A percentile compares a stretch with the other conserved stretches of the same genome.
These are phyloP conservation scores for Colletotrichum tabaci DNA, from an alignment of 2,329 filamentous ascomycete species.

Conservation along the genomic window DNA sequence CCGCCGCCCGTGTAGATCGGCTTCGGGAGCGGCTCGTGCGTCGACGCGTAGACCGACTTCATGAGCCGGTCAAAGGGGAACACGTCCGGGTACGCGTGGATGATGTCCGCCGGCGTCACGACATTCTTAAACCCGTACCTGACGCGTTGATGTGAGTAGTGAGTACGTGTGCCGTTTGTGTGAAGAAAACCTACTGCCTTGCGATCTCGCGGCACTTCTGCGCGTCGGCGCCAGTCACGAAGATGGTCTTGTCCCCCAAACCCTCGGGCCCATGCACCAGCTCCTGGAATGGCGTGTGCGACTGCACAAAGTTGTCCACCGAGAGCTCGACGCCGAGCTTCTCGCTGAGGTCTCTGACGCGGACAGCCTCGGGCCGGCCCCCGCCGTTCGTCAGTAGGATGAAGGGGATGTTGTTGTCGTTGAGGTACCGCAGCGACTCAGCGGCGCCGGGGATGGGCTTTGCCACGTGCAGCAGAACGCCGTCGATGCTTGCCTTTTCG, in stretches of 20 bases:
- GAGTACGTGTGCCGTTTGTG: not conserved
- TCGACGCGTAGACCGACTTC: constrained; percentile 71
- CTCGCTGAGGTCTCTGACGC: constrained; percentile 43
- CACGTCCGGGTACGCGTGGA: constrained; percentile 79
- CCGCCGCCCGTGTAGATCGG: constrained; percentile 61
- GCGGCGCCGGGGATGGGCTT: constrained; percentile 84
- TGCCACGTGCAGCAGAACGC: constrained; percentile 89
- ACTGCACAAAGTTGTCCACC: constrained; percentile 80
- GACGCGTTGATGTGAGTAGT: not conserved
- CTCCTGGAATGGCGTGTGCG: constrained; percentile 89
- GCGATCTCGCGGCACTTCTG: constrained; percentile 81
- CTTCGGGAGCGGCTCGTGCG: constrained; percentile 70
- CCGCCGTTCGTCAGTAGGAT: constrained; percentile 97
- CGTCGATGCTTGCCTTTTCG: constrained; percentile 77
- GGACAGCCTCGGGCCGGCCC: constrained; percentile 79
- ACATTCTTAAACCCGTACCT: constrained; percentile 84
- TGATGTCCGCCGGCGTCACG: constrained; percentile 88
- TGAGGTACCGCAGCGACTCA: constrained; percentile 80
- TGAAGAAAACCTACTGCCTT: constrained; percentile 64
- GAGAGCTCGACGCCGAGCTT: constrained; percentile 67
- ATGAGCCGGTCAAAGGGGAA: constrained; percentile 87
- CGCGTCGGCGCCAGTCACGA: constrained; percentile 81
- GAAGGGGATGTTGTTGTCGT: constrained; percentile 85
- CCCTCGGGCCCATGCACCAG: constrained; percentile 70
- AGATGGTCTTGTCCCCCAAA: constrained; percentile 76